These are phyloP conservation scores for Cafeteria roenbergensis DNA, from an alignment of 108 stramenopile genomes.

Conservation along the genomic window DNA sequence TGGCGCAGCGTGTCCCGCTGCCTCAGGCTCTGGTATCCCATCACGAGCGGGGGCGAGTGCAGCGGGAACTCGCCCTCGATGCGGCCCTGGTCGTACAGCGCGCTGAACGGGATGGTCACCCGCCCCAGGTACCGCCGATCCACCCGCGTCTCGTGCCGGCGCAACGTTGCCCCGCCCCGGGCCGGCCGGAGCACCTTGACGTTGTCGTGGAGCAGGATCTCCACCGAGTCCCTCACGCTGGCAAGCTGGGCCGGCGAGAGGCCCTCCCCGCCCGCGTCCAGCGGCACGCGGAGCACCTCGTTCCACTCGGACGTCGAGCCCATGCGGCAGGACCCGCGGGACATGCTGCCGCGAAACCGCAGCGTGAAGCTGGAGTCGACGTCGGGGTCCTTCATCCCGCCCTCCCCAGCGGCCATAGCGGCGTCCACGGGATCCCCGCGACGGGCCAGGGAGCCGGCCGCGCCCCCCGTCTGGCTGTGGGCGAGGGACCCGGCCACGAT, in stretches of 20 bases:
- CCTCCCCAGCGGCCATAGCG: background rate
- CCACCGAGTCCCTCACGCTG: conserved; percentile 38
- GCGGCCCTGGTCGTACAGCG: conserved; percentile 41
- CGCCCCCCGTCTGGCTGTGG: background rate
- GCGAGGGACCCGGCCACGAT: background rate
- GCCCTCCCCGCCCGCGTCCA: conserved; percentile 35
- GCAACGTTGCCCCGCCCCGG: conserved; percentile 33
- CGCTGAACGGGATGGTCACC: conserved; percentile 41
- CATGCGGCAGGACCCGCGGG: background rate
- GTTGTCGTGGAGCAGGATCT: conserved; percentile 47
- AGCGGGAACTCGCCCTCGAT: conserved; percentile 53
- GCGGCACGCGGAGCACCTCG: conserved; percentile 32
- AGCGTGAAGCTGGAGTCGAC: background rate
- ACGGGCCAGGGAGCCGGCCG: background rate
- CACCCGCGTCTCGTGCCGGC: conserved; percentile 39
- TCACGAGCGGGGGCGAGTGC: conserved; percentile 35
- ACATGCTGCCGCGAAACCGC: background rate
- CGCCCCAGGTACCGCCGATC: conserved; percentile 51
- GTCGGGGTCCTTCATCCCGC: background rate
- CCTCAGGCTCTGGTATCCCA: conserved; percentile 41
- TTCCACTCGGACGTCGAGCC: conserved; percentile 1
- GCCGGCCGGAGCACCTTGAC: conserved; percentile 37
- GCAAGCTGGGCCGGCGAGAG: conserved; percentile 23
- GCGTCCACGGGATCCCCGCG: background rate
- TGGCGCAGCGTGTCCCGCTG: background rate